Base-by-base conservation (phyloP, 345 rosid species). In the Eucalyptus sp. region DNA sequence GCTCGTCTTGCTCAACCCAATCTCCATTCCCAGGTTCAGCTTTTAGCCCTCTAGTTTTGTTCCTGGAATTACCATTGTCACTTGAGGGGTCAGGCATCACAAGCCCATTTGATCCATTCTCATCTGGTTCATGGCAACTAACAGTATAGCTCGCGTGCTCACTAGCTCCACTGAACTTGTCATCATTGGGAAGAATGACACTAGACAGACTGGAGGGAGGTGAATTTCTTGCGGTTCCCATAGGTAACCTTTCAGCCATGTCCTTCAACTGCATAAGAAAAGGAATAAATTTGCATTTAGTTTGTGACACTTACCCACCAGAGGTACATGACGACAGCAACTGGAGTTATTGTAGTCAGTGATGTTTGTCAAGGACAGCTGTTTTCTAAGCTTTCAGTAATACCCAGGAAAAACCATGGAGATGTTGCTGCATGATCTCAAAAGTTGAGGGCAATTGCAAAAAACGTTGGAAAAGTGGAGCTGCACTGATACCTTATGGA, bases 1-100 rank as follows among this genome's bases (percentile, higher is more conserved):
- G 94, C 92, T 96, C 96, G 86, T 94, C 96, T 91, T 96, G 98
- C 91, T 96, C 96, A 84, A 95, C 96, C 95, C 97, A 94, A 88
- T 92, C 91, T 50, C 92, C 97, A 81, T 92, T 90, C 37, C 71
- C 87, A 43, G 91, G 91, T 90, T 94, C 97, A 62, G 66, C 84
- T 91, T 95, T 95, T 54, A 91, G 85, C 86, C 90, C 89, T 91
- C 91, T 90, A 88, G 27, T 92, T 90, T 92, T 91, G 90, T 90
- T 91, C 88, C 86, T 94, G 50, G 88, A 89, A 88, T 91, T 92
- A 88, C 89, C 91, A 51, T 76, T 86, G 60, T 89, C 90, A 89
- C 88, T 91, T 71, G 92, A 89, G n/a, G 93, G 94, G 90, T 89
- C 94, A 76, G 94, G 92, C 81, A 91, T 80, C 48, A 86, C 66